phyloP scores from a whole-genome alignment of 805 yeast species.

The Candida koratica region DNA sequence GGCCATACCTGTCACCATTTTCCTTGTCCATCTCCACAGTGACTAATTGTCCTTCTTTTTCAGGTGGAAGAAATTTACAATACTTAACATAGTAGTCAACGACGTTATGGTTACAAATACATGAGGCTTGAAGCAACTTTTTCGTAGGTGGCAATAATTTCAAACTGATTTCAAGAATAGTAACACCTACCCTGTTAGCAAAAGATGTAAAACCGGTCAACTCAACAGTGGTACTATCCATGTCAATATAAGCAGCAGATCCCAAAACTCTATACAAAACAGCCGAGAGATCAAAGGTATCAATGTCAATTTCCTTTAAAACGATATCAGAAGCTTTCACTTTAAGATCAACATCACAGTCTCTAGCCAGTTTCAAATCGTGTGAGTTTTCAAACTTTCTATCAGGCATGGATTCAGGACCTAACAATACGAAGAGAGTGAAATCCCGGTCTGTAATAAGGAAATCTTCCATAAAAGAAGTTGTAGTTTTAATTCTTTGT shows the following conservation, averaged over 20 bases:
- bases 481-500: constrained; percentile 35
- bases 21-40: constrained; percentile 18
- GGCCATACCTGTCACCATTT: constrained; percentile 34
- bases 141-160: neutral
- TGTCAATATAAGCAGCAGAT: constrained; percentile 20
- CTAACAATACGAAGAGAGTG: constrained; percentile 25
- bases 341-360: constrained; percentile 29
- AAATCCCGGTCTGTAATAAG: constrained; percentile 18
- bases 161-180: constrained; percentile 15
- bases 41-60: constrained; percentile 17
- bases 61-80: constrained; percentile 34
- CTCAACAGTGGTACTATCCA: constrained; percentile 22
- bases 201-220: constrained; percentile 53
- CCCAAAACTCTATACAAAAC: constrained; percentile 24
- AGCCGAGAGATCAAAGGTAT: constrained; percentile 17
- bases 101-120: constrained; percentile 48
- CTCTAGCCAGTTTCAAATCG: constrained; percentile 19
- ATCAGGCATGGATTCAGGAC: constrained; percentile 21
- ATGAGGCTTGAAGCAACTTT: constrained; percentile 32
- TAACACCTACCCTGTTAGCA: constrained; percentile 36
- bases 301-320: constrained; percentile 16
- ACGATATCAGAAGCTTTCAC: constrained; percentile 15
- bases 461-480: constrained; percentile 23
- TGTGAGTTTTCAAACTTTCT: constrained; percentile 23
- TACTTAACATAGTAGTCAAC: constrained; percentile 40